Base-by-base conservation (phyloP, 2,329 filamentous ascomycete genomes). In the Colletotrichum eleusines region DNA sequence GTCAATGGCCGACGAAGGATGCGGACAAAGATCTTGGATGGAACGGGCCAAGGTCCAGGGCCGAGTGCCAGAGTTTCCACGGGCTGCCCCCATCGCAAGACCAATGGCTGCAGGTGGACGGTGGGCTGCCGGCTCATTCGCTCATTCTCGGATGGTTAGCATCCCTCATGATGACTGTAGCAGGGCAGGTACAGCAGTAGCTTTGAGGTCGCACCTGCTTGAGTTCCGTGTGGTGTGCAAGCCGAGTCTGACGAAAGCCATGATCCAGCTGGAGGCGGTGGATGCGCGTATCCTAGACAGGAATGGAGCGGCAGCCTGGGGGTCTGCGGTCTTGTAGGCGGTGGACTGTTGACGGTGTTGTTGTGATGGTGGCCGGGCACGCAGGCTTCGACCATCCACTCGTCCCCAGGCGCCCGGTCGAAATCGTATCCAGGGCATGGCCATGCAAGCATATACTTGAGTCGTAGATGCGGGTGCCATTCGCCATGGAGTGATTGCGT, bases 391-490 rank as follows among this genome's bases (percentile, higher is more conserved):
- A 28, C 59, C 20, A 23, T 35, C 31, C 40, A 33, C 62, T 64
- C 55, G 42, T 70, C 35, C 35, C 67, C 44, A 51, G n/a, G 59
- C 42, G 62, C n/a, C 33, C 31, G 63, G 28, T 44, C 50, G 48
- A 46, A 38, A 62, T 57, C 42, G 35, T 58, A 20, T 66, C 20
- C 48, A 69, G 46, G 55, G 33, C 31, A 23, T 23, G 35, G 50
- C 40, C 48, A 33, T 53, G 67, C 67, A 50, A 61, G 67, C 50
- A 50, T 67, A 54, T 33, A 51, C 63, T 66, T 46, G 57, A 71
- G 63, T 62, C 68, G 63, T 58, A 46, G 42, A 62, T 57, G 40
- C 42, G 28, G 26, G 50, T 57, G 59, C 38, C 46, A 58, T 33
- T 46, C 46, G 46, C 58, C 46, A 48, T 51, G 35, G 44, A 44